Percentiles rank a stretch among this genome's conserved stretches.
Evolutionary conservation across 306 rosid genomes (phyloP).

Genomic region (cucumber (Cucumis sativus)): Cucumber_9930_V3 NC_026655.2:20300001-20300500

Average conservation of each 20-base stretch:
- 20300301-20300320: constrained; percentile 36
- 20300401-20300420: constrained; percentile 71
- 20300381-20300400: constrained; percentile 45
- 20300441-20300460: constrained; percentile 38
- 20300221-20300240: too few relatives aligned
- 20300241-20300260: neutral
- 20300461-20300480: neutral
- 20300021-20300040: neutral
- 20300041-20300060: constrained; percentile 54
- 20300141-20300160: constrained; percentile 33
- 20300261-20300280: neutral
- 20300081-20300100: constrained; percentile 19
- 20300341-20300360: constrained; percentile 52
- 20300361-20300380: constrained; percentile 74
- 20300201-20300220: neutral
- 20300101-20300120: constrained; percentile 30
- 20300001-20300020: neutral
- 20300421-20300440: constrained; percentile 51
- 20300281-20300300: constrained; percentile 37
- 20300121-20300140: constrained; percentile 26
- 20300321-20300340: constrained; percentile 53
- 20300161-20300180: constrained; percentile 44
- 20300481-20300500: neutral
- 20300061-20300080: constrained; percentile 39
- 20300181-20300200: constrained; percentile 40